Base-by-base conservation (phyloP, 441 rosid species). In the Populus tomentosa region DNA sequence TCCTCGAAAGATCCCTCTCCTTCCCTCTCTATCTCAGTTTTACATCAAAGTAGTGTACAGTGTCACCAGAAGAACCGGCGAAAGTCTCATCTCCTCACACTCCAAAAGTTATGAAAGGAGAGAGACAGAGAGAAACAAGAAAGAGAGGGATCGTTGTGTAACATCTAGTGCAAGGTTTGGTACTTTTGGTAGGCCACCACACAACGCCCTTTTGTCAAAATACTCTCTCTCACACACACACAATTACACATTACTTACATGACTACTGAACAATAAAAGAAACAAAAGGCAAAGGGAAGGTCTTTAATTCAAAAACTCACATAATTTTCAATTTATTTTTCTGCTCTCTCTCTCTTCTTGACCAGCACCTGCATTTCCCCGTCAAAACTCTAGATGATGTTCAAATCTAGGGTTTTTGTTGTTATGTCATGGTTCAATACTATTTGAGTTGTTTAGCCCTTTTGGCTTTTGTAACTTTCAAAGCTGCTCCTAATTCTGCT, bases 381-480 rank as follows among this genome's bases (percentile, higher is more conserved):
- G 82, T 80, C 89, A 83, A 80, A 88, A 80, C 88, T 90, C 92
- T 87, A 85, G 92, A 88, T 89, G 87, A 8, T 20, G 18, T 23
- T 75, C 50, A 78, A 83, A 85, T 90, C 92, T 89, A 86, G 88
- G 89, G 87, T 85, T 83, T 83, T 84, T 77, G 10, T 4, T 32
- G 64, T 32, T 76, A 10, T 38, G 69, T 67, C 33, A 35, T 61
- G 67, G 74, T 77, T 73, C 73, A 4, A 68, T 35, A 65, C 46
- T 32, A 28, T 38, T 71, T 20, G n/a, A 67, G 61, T 63, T 30
- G 20, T 30, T 50, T 50, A 59, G 71, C 62, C 77, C 83, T 28
- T 75, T 61, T 68, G 70, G 69, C 21, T 32, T 59, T 11, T 76
- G 64, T 76, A 33, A 28, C 42, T 77, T 50, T 30, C 35, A 42